Percentiles rank a stretch among this genome's conserved stretches.
Evolutionary conservation across 768 basidiomycete species (phyloP).

Genomic region (Mycena chlorophos): DNA sequence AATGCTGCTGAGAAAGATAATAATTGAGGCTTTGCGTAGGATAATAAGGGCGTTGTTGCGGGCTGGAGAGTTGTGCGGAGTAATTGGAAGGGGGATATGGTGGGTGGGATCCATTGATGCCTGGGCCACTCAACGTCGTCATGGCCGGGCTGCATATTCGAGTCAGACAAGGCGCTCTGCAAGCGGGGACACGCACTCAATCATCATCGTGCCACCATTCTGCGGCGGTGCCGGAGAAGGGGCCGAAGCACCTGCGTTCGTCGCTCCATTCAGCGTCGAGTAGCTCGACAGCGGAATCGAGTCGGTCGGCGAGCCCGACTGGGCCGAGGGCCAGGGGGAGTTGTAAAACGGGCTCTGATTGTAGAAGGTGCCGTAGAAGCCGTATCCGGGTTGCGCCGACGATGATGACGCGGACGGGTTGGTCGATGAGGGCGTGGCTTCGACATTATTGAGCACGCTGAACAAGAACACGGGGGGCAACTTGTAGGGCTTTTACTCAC

Average conservation of each 20-base stretch:
- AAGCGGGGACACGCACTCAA: conserved; percentile 56
- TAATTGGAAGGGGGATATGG: conserved; percentile 49
- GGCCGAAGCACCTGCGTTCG: conserved; percentile 27
- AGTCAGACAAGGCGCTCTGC: conserved; percentile 14
- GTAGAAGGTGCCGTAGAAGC: conserved; percentile 35
- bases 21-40: conserved; percentile 12
- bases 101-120: conserved; percentile 41
- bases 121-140: conserved; percentile 54
- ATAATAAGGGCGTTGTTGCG: conserved; percentile 29
- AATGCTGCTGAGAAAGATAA: conserved; percentile 30
- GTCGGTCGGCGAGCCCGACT: conserved; percentile 25
- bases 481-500: too few relatives aligned
- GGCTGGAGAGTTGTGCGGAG: conserved; percentile 33
- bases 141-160: conserved; percentile 55
- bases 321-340: conserved; percentile 27
- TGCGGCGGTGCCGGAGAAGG: conserved; percentile 25
- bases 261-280: conserved; percentile 25
- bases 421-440: conserved; percentile 43
- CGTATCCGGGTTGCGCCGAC: conserved; percentile 35
- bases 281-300: conserved; percentile 22
- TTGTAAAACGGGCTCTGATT: conserved; percentile 4
- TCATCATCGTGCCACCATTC: conserved; percentile 50
- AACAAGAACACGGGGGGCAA: too few relatives aligned
- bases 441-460: conserved; percentile 67
- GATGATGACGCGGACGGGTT: conserved; percentile 28